Conservation (phyloP, 352 stramenopile genomes). For the Chrysophaeum taylorii region DNA sequence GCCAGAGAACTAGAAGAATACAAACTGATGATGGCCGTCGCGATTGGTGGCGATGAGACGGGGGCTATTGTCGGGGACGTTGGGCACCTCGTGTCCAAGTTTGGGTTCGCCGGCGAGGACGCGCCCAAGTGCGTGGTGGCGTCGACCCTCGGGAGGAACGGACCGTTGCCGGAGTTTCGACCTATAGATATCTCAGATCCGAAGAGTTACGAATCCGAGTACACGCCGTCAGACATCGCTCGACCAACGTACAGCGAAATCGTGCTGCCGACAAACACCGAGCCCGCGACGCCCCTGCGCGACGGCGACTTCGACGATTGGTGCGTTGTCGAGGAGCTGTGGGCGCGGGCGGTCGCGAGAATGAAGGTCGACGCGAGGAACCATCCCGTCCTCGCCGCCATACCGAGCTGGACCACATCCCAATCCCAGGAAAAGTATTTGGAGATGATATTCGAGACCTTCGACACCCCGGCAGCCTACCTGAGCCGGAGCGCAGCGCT, state of each 20-base stretch:
- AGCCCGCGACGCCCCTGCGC: constrained; percentile 4
- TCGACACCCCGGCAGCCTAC: constrained; percentile 71
- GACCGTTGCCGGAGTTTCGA: too few species aligned
- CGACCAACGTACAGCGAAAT: too few species aligned
- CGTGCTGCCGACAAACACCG: not conserved
- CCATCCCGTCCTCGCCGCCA: constrained; percentile 28
- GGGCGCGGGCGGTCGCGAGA: constrained; percentile 25
- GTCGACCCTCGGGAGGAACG: not conserved
- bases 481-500: constrained; percentile 73
- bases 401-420: constrained; percentile 23
- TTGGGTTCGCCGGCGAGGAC: constrained; percentile 9
- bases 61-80: constrained; percentile 1
- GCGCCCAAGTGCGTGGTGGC: not conserved
- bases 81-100: not conserved
- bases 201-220: too few species aligned
- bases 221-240: too few species aligned
- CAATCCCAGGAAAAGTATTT: constrained; percentile 24
- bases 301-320: constrained; percentile 26
- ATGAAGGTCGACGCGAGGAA: constrained; percentile 25
- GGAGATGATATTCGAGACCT: constrained; percentile 79
- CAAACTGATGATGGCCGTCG: constrained; percentile 2
- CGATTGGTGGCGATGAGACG: constrained; percentile 6
- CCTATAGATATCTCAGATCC: too few species aligned
- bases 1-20: too few species aligned
- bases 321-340: constrained; percentile 32